Evolutionary conservation across 306 rosid species (phyloP).

Genomic region (Quercus parvula): DNA sequence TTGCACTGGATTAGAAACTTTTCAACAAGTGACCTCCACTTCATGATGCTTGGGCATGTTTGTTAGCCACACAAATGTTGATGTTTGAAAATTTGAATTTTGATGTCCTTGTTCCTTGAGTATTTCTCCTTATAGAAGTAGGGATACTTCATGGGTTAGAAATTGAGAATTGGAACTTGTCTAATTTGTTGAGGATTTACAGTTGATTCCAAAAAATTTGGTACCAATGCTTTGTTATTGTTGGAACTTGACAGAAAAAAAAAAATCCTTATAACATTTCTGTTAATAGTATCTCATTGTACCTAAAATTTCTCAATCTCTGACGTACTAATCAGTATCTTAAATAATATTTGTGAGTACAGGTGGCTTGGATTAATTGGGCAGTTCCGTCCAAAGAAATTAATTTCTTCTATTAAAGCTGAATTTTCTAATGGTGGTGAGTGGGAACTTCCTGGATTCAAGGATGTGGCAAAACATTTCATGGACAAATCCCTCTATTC

Average conservation of each 20-base stretch:
- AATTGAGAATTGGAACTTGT: conserved; percentile 3
- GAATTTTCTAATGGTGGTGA: conserved; percentile 47
- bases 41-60: too few relatives aligned
- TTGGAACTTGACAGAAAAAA: too few relatives aligned
- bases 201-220: too few relatives aligned
- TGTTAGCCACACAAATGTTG: too few relatives aligned
- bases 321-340: conserved; percentile 6
- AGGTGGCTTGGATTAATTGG: conserved; percentile 90
- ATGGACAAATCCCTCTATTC: conserved; percentile 71
- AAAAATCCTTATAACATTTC: not conserved
- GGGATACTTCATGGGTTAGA: conserved; percentile 2
- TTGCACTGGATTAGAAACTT: not conserved
- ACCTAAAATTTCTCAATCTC: conserved; percentile 8
- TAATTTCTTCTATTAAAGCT: conserved; percentile 56
- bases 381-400: conserved; percentile 81
- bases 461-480: conserved; percentile 68
- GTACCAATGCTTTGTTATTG: too few relatives aligned
- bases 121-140: not conserved
- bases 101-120: not conserved
- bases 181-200: too few relatives aligned
- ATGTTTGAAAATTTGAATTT: not conserved
- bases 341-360: conserved; percentile 13
- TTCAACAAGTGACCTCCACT: too few relatives aligned
- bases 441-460: conserved; percentile 48
- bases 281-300: conserved; percentile 5